Conservation (phyloP, 148 eudicot genomes). For the Fagopyrum homotropicum region DNA sequence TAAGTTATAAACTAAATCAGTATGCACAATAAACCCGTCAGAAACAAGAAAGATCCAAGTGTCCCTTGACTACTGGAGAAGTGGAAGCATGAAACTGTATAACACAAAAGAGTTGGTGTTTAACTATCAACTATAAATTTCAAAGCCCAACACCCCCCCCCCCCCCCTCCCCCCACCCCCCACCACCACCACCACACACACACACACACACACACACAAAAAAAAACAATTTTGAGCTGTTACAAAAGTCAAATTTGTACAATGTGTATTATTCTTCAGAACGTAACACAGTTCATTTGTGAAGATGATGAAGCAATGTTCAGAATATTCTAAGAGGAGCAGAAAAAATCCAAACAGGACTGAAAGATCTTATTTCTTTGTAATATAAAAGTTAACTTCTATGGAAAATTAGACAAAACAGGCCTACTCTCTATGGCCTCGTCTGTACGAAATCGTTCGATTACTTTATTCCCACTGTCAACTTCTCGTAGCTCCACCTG, state of each 20-base stretch:
- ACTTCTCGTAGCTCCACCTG: slow-evolving; percentile 96
- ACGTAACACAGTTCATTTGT: background rate
- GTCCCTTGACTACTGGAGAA: background rate
- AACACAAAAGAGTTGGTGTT: background rate
- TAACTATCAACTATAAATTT: background rate
- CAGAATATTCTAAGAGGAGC: background rate
- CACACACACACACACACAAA: too few relatives aligned
- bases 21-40: background rate
- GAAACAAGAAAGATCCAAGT: background rate
- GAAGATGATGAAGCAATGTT: background rate
- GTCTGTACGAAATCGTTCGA: slow-evolving; percentile 90
- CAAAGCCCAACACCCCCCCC: too few relatives aligned
- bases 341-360: slow-evolving; percentile 3
- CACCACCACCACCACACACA: too few relatives aligned
- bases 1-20: background rate
- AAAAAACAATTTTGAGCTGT: background rate
- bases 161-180: too few relatives aligned
- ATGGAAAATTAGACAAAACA: background rate
- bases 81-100: background rate
- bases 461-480: slow-evolving; percentile 71
- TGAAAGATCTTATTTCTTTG: slow-evolving; percentile 3
- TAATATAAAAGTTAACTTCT: background rate
- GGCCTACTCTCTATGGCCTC: slow-evolving; percentile 74
- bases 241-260: background rate
- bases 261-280: background rate